Evolutionary conservation across 345 rosid species (phyloP).

Genomic region (Populus simonii): DNA sequence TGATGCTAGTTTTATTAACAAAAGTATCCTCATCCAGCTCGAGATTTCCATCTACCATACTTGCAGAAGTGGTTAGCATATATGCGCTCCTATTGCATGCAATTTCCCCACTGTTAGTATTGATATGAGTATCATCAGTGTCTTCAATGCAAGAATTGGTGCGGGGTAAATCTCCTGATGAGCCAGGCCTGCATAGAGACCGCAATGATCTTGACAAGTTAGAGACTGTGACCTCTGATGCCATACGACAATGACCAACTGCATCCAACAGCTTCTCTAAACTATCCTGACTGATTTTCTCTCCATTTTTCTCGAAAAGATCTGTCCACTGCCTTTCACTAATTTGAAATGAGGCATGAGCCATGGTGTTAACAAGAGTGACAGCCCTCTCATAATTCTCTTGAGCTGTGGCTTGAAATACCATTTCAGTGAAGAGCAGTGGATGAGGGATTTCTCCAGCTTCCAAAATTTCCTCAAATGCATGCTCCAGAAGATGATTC

Average conservation of each 20-base stretch:
- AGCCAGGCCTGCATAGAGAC: slow-evolving; percentile 34
- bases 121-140: background rate
- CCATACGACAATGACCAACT: slow-evolving; percentile 41
- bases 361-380: slow-evolving; percentile 52
- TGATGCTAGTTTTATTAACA: background rate
- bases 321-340: slow-evolving; percentile 72
- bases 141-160: slow-evolving; percentile 5
- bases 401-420: slow-evolving; percentile 54
- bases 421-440: slow-evolving; percentile 61
- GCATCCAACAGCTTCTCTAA: slow-evolving; percentile 46
- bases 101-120: background rate
- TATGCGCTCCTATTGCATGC: background rate
- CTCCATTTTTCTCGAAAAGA: slow-evolving; percentile 42
- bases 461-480: slow-evolving; percentile 70
- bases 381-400: slow-evolving; percentile 59
- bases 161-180: slow-evolving; percentile 9
- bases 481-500: slow-evolving; percentile 81
- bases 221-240: slow-evolving; percentile 51
- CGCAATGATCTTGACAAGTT: slow-evolving; percentile 62
- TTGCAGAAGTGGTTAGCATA: slow-evolving; percentile 2
- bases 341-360: slow-evolving; percentile 75
- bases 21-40: slow-evolving; percentile 8
- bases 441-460: slow-evolving; percentile 78
- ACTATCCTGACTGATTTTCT: slow-evolving; percentile 37
- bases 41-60: background rate